Conservation (phyloP, 1,284 basidiomycete species). For the Cryptococcus sp. region DNA sequence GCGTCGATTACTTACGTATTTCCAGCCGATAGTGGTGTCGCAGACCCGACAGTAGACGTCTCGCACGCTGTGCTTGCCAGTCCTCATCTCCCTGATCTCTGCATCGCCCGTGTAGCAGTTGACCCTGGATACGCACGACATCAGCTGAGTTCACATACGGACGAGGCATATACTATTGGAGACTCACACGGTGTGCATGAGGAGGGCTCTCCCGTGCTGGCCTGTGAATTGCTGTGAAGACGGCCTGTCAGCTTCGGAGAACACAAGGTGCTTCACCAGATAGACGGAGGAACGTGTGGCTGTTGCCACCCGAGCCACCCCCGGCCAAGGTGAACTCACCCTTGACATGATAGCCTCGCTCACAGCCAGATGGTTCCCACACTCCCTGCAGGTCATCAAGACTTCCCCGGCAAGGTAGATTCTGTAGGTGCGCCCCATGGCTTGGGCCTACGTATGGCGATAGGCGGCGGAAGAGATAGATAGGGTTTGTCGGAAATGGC, state of each 20-base stretch:
- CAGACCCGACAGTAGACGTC: constrained; percentile 93
- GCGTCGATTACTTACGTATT: constrained; percentile 70
- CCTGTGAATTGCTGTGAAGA: constrained; percentile 78
- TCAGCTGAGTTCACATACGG: too few relatives aligned
- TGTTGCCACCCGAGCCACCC: constrained; percentile 6
- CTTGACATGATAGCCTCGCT: constrained; percentile 87
- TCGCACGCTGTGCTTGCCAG: constrained; percentile 90
- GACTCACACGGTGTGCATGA: constrained; percentile 85
- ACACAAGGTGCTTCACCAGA: neutral
- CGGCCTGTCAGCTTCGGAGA: neutral
- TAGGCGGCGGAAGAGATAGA: neutral
- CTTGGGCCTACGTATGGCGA: neutral
- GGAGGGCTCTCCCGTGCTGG: constrained; percentile 89
- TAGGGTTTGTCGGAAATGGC: too few relatives aligned
- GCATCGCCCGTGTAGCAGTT: constrained; percentile 84
- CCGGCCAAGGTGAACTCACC: constrained; percentile 55
- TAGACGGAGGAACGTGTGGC: neutral
- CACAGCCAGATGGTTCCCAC: constrained; percentile 90
- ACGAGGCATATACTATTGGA: neutral
- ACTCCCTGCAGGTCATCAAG: constrained; percentile 85
- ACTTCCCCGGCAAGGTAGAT: constrained; percentile 81
- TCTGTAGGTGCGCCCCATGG: constrained; percentile 54
- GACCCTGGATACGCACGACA: constrained; percentile 57
- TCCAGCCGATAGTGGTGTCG: constrained; percentile 83
- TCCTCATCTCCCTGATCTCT: constrained; percentile 92